Evolutionary conservation across 75 land plant genomes (phyloP), one percentile per base, ranked within the genome.

Genomic region (Cryptomeria japonica): DNA sequence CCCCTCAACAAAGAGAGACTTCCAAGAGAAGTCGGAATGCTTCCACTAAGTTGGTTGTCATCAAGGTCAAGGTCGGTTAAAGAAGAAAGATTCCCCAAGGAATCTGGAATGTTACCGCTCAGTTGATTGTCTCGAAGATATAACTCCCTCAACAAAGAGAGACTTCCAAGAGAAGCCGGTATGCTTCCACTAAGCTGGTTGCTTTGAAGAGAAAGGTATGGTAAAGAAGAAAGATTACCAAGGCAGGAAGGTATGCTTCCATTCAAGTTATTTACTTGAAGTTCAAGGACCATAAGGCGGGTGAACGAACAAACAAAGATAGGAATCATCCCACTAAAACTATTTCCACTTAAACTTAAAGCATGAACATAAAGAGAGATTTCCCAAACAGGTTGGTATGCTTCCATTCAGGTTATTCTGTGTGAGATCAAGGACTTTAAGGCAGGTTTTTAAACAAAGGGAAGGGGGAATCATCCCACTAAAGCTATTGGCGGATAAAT

Each of bases 181-280:
- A 88, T 86, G 28, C 34, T 85, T 37, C 89, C 89, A 68, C 47
- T 44, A 11, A 88, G 79, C 3, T 10, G 1, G 18, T 88, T 88
- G 36, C 75, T n/a, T 19, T 34, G 16, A 0, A 88, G 47, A 28
- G 39, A 47, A 38, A 86, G 72, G 11, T 1, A 0, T 22, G 68
- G 12, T 16, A 86, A 70, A 51, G 58, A 37, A 36, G 73, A 0
- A 3, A 80, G 83, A 37, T 37, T 80, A 2, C 83, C 10, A 0
- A 64, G 18, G 3, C n/a, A 64, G n/a, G 68, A 5, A 0, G 22
- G 22, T 1, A 61, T 61, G 68, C 68, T 61, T 22, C 68, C 68
- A 14, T 0, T 61, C 0, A 76, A 0, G 2, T n/a, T 2, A 11
- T 76, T 76, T 0, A 9, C n/a, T n/a, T n/a, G 58, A 16, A 88